Base-by-base conservation (phyloP, 2,329 filamentous ascomycete genomes). In the Exophiala calicioides region DNA sequence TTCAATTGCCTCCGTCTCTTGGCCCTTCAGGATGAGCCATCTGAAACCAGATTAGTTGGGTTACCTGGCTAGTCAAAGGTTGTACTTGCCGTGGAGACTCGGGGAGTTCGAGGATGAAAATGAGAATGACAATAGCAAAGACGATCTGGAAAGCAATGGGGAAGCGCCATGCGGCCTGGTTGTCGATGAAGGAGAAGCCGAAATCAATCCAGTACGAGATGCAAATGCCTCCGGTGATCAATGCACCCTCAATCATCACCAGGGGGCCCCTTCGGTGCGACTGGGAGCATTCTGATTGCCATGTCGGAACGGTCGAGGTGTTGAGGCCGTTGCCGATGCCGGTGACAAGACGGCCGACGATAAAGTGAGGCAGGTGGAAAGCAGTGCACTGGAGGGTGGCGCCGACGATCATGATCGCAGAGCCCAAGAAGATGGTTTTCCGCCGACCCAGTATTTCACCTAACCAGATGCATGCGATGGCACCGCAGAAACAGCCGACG, bases 91-190 rank as follows among this genome's bases (percentile, higher is more conserved):
- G 20, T 10, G 44, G 44, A 3, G 44, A 47, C 21, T 47, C 44
- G 3, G 51, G 51, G 7, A 53, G 27, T 24, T 44, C 44, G 10
- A 53, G 36, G n/a, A 53, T 44, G 12, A 72, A 68, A 13, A 48
- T 59, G 27, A 76, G 64, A 21, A 80, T 77, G 23, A 79, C 66
- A 2, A 77, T 44, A 1, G 77, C 77, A 38, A 81, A 75, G 23
- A 79, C 54, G 52, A 80, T 79, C 60, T 81, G 79, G 60, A 81
- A 77, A 3, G 73, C 75, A 38, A 80, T 71, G 1, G 78, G 78
- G 50, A 80, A 76, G 36, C 78, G 68, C 77, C 77, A 80, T 15
- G 72, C 63, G n/a, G 73, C 64, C 37, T 53, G 69, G 4, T 70
- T 69, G 41, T 74, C 74, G n/a, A 76, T 61, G 60, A 77, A 79